Conservation (phyloP, 2,329 filamentous ascomycete species). For the Zelopaecilomyces penicillatus region DNA sequence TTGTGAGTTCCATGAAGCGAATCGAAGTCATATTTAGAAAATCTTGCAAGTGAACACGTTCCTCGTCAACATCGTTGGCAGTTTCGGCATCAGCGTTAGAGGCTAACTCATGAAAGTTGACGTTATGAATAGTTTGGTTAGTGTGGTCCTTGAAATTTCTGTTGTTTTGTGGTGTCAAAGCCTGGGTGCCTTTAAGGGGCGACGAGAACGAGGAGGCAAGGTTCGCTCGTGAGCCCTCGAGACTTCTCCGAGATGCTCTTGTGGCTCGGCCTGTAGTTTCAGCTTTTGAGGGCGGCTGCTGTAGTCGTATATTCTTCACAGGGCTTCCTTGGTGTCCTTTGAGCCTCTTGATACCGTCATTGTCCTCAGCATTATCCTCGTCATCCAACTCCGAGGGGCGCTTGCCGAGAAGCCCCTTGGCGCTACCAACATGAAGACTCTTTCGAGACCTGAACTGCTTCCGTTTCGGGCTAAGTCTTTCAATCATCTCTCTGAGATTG, state of each 20-base stretch:
- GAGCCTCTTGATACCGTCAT: constrained; percentile 57
- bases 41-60: constrained; percentile 74
- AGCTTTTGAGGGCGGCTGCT: constrained; percentile 58
- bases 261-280: constrained; percentile 55
- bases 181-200: constrained; percentile 35
- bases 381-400: constrained; percentile 63
- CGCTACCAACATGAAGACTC: constrained; percentile 68
- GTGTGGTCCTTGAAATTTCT: constrained; percentile 47
- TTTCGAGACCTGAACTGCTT: constrained; percentile 59
- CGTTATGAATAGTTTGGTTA: constrained; percentile 35
- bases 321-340: constrained; percentile 66
- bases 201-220: constrained; percentile 37
- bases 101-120: constrained; percentile 33
- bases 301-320: constrained; percentile 65
- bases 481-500: constrained; percentile 68
- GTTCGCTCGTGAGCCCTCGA: constrained; percentile 34
- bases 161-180: constrained; percentile 48
- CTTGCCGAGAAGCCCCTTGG: constrained; percentile 65
- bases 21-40: constrained; percentile 95
- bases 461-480: constrained; percentile 69
- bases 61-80: constrained; percentile 41
- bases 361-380: constrained; percentile 51
- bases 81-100: constrained; percentile 30
- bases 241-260: constrained; percentile 39
- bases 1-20: constrained; percentile 97